These are phyloP conservation scores for Opeltia flavorubescens DNA, from an alignment of 495 filamentous ascomycete species.

Conservation along the genomic window DNA sequence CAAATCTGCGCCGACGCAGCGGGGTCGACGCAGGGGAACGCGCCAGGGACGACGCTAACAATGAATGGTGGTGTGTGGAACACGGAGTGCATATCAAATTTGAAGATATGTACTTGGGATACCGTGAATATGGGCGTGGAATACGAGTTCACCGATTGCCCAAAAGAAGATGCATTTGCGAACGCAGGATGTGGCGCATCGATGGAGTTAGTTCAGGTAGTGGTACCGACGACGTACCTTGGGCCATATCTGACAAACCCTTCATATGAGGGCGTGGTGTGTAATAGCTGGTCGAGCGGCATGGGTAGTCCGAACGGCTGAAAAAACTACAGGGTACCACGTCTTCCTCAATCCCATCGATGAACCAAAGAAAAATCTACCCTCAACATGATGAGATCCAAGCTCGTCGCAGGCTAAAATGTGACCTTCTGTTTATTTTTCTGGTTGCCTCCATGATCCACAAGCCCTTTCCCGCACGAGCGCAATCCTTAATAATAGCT, in stretches of 20 bases:
- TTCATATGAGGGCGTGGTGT: not conserved
- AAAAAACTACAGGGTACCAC: no score
- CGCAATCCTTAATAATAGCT: no score
- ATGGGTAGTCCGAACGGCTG: not conserved
- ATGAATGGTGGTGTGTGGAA: not conserved
- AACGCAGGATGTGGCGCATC: not conserved
- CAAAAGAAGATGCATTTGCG: not conserved
- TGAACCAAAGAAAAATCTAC: no score
- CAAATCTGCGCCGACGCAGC: constrained; percentile 7
- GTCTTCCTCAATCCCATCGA: no score
- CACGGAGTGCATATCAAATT: constrained; percentile 3
- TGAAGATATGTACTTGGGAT: constrained; percentile 7
- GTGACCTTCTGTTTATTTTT: no score
- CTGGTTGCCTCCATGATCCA: no score
- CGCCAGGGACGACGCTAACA: not conserved
- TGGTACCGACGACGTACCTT: not conserved
- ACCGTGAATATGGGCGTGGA: constrained; percentile 3
- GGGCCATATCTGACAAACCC: not conserved
- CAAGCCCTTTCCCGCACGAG: no score
- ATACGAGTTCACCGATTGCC: constrained; percentile 7
- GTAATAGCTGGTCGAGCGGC: not conserved
- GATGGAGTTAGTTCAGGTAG: not conserved
- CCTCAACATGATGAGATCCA: no score
- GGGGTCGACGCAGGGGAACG: constrained; percentile 7
- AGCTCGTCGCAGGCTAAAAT: no score